Evolutionary conservation across 805 yeast species (phyloP).

Genomic region (Priceomyces fermenticarens): DNA sequence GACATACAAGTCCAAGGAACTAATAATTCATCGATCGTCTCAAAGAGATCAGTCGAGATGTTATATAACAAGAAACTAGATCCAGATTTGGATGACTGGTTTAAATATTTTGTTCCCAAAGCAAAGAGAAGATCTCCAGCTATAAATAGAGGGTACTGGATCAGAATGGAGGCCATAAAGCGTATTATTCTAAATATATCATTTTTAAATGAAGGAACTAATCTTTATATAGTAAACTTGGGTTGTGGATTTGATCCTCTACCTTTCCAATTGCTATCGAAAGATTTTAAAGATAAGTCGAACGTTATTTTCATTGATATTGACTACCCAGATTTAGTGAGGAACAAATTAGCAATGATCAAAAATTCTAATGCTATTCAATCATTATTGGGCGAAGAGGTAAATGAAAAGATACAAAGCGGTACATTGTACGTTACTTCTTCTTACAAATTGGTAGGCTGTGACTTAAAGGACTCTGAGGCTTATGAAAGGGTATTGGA

Average conservation of each 20-base stretch:
- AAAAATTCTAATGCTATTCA: slow-evolving; percentile 43
- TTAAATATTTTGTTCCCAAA: slow-evolving; percentile 64
- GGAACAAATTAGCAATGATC: slow-evolving; percentile 54
- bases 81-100: slow-evolving; percentile 45
- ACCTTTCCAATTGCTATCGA: slow-evolving; percentile 34
- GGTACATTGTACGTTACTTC: slow-evolving; percentile 30
- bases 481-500: slow-evolving; percentile 33
- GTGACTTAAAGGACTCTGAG: slow-evolving; percentile 55
- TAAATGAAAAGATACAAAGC: slow-evolving; percentile 10
- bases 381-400: slow-evolving; percentile 39
- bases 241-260: slow-evolving; percentile 72
- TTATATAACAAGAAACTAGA: slow-evolving; percentile 42
- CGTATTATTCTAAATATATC: slow-evolving; percentile 49
- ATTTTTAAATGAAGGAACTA: slow-evolving; percentile 14
- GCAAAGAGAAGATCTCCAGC: slow-evolving; percentile 72
- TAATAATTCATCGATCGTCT: slow-evolving; percentile 77
- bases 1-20: slow-evolving; percentile 81
- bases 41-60: slow-evolving; percentile 75
- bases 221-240: slow-evolving; percentile 50
- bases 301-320: slow-evolving; percentile 58
- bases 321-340: slow-evolving; percentile 70
- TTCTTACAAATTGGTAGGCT: slow-evolving; percentile 58
- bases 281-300: slow-evolving; percentile 20
- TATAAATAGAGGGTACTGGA: slow-evolving; percentile 81
- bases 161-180: slow-evolving; percentile 68